Conservation (phyloP, 2,329 filamentous ascomycete genomes). For the Trichoderma brevicompactum region DNA sequence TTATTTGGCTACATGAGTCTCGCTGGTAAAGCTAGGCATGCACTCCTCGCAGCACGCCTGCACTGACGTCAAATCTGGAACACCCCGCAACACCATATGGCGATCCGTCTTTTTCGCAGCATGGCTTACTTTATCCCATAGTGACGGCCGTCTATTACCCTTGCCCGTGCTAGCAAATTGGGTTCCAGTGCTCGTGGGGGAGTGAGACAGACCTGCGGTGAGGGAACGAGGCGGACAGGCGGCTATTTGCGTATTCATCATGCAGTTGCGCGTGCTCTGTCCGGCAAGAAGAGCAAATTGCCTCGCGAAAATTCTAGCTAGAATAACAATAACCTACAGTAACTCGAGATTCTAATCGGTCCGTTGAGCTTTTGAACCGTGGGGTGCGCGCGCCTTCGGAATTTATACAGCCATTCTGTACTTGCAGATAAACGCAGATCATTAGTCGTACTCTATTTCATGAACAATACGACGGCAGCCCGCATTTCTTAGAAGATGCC, state of each 20-base stretch:
- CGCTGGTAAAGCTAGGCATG: background rate
- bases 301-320: background rate
- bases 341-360: background rate
- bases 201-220: background rate
- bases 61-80: background rate
- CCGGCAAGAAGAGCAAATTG: background rate
- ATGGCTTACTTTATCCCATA: background rate
- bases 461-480: background rate
- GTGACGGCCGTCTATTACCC: background rate
- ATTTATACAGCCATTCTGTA: background rate
- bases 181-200: background rate
- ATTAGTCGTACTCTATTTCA: background rate
- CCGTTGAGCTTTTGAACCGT: background rate
- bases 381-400: too few species aligned
- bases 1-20: background rate
- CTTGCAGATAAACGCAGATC: background rate
- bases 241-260: background rate
- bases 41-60: background rate
- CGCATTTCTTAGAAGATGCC: background rate
- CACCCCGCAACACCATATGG: background rate
- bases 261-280: background rate
- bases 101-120: background rate
- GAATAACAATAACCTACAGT: background rate
- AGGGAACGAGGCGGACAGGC: background rate
- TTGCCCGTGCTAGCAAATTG: background rate